These are phyloP conservation scores for Mesembryanthemum crystallinum DNA, from an alignment of 148 eudicot species.

Conservation along the genomic window DNA sequence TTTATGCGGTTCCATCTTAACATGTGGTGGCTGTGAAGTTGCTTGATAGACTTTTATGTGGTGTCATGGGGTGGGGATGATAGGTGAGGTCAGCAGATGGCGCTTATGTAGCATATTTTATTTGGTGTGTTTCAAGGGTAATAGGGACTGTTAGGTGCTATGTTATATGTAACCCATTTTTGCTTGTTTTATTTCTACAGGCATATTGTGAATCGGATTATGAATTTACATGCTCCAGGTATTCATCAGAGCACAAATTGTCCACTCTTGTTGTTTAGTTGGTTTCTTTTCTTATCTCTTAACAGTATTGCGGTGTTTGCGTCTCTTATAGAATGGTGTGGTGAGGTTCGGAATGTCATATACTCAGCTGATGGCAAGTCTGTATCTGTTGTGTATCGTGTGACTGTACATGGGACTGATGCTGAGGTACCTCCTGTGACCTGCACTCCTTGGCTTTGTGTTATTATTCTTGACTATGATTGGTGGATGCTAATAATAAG, in stretches of 20 bases:
- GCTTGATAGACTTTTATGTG: neutral
- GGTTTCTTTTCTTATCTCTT: constrained; percentile 12
- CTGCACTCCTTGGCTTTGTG: neutral
- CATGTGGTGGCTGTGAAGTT: neutral
- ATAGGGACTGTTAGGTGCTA: neutral
- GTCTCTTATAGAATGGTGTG: constrained; percentile 77
- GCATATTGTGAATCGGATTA: constrained; percentile 85
- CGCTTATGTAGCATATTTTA: neutral
- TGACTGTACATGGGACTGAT: constrained; percentile 82
- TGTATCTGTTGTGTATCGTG: constrained; percentile 87
- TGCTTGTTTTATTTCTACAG: constrained; percentile 35
- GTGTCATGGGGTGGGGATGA: neutral
- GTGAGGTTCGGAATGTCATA: constrained; percentile 71
- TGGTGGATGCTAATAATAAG: neutral
- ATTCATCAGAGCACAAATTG: constrained; percentile 13
- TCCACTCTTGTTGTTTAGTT: neutral
- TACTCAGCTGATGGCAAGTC: constrained; percentile 79
- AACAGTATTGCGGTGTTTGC: neutral
- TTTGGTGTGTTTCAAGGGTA: neutral
- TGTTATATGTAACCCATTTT: neutral
- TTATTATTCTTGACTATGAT: neutral
- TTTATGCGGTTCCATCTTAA: neutral
- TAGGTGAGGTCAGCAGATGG: too few species aligned
- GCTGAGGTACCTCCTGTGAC: constrained; percentile 59
- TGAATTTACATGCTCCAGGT: constrained; percentile 97